These are phyloP conservation scores for Neckera pumila DNA, from an alignment of 225 moss, liverwort and hornwort genomes.

Conservation along the genomic window DNA sequence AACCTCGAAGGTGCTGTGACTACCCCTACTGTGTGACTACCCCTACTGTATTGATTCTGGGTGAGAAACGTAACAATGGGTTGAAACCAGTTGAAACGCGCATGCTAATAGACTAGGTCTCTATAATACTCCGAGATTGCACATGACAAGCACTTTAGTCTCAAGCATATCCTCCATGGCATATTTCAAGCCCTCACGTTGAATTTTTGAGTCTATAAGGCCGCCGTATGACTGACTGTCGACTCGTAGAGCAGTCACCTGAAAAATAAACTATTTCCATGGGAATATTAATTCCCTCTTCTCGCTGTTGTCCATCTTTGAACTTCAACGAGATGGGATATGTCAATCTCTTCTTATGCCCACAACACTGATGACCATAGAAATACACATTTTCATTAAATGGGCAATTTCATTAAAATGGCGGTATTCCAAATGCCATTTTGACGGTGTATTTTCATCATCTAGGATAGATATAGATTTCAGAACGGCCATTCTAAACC, in stretches of 20 bases:
- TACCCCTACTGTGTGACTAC: no score
- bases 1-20: no score
- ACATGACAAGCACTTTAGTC: constrained; percentile 51
- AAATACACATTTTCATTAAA: background rate
- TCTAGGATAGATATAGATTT: no score
- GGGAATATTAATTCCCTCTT: no score
- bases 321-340: background rate
- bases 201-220: constrained; percentile 48
- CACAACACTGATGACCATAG: background rate
- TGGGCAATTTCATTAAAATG: no score
- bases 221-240: constrained; percentile 57
- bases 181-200: constrained; percentile 60
- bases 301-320: no score
- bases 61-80: background rate
- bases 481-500: no score
- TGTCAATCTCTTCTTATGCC: background rate
- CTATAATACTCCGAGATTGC: constrained; percentile 34
- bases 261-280: no score
- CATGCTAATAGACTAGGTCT: background rate
- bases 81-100: background rate
- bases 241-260: constrained; percentile 24
- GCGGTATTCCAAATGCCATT: no score
- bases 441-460: no score
- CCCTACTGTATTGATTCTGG: background rate
- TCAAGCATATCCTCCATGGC: constrained; percentile 72